Conservation (phyloP, 2,329 filamentous ascomycete genomes). For the Geosmithia putterillii region DNA sequence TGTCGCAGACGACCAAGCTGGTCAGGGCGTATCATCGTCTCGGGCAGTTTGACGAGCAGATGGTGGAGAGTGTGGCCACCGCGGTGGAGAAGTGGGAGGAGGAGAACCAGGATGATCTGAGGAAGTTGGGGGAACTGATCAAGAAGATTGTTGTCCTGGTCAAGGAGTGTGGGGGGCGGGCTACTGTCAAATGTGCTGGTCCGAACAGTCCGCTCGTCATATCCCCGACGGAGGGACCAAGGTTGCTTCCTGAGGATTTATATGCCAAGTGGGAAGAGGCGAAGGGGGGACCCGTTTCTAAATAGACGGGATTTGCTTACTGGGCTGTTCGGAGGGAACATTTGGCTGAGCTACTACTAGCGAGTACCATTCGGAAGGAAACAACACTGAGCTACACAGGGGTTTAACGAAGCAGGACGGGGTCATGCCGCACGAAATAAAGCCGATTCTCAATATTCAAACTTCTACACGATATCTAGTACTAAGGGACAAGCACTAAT, state of each 20-base stretch:
- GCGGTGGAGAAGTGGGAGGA: neutral
- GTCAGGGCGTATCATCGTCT: slow-evolving; percentile 27
- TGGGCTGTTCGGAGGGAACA: too few relatives aligned
- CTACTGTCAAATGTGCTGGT: slow-evolving; percentile 11
- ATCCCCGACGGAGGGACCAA: slow-evolving; percentile 5
- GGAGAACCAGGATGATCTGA: neutral
- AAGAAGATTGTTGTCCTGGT: slow-evolving; percentile 13
- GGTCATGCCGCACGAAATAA: too few relatives aligned
- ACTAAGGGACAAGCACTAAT: too few relatives aligned
- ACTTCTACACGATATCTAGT: too few relatives aligned
- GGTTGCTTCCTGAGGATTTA: slow-evolving; percentile 16
- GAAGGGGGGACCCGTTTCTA: neutral
- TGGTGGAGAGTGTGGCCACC: neutral
- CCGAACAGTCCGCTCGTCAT: slow-evolving; percentile 12
- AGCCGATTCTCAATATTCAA: too few relatives aligned
- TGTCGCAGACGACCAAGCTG: slow-evolving; percentile 31
- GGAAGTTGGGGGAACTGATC: slow-evolving; percentile 13
- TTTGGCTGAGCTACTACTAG: too few relatives aligned
- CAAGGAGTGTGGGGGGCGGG: slow-evolving; percentile 12
- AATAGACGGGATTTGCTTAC: too few relatives aligned
- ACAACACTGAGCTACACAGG: too few relatives aligned
- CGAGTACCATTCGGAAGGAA: too few relatives aligned
- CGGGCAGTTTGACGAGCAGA: slow-evolving; percentile 16
- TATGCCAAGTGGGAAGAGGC: slow-evolving; percentile 12
- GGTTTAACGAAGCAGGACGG: too few relatives aligned